Base-by-base conservation (phyloP, 129 eudicot species). In the Apium graveolens region DNA sequence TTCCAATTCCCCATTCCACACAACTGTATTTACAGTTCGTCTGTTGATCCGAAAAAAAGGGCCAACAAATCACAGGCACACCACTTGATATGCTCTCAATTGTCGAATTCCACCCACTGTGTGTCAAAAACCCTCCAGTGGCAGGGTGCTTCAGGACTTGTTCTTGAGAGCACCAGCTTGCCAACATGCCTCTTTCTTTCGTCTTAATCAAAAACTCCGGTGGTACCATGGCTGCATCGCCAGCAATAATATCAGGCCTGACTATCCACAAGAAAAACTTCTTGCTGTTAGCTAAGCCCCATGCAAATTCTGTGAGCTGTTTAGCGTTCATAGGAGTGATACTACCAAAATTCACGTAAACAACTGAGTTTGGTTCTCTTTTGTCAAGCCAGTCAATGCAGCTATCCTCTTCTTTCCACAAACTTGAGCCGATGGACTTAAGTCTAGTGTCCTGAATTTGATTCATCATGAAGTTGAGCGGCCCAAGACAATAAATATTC, bases 311-410 rank as follows among this genome's bases (percentile, higher is more conserved):
- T 0, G 71, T 74, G 21, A 91, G 76, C 75, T 91, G 91, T 11
- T 85, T 82, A 38, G 84, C 78, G 0, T 86, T 76, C 86, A 89
- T 82, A 32, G 89, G 78, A 0, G 93, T 84, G 18, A 89, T 85
- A 78, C 97, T 89, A 16, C 97, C 93, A 60, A 88, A 91, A 78
- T 87, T 91, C 45, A 91, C 96, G 70, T 86, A 88, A 71, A 91
- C 88, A 9, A 88, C 93, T 0, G 96, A 86, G n/a, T 72, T 79
- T 1, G 87, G 76, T 24, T 87, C 89, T 80, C 81, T 83, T 0
- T 82, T 57, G 70, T 91, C 77, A 1, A 91, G 91, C 97, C 97
- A 91, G 20, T 68, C 37, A 39, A 89, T 80, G 84, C 97, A 91
- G 2, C 75, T 74, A 1, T 26, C n/a, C 13, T 89, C 97, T 71